Base-by-base conservation (phyloP, 2,329 filamentous ascomycete genomes). In the Beauveria asiatica region DNA sequence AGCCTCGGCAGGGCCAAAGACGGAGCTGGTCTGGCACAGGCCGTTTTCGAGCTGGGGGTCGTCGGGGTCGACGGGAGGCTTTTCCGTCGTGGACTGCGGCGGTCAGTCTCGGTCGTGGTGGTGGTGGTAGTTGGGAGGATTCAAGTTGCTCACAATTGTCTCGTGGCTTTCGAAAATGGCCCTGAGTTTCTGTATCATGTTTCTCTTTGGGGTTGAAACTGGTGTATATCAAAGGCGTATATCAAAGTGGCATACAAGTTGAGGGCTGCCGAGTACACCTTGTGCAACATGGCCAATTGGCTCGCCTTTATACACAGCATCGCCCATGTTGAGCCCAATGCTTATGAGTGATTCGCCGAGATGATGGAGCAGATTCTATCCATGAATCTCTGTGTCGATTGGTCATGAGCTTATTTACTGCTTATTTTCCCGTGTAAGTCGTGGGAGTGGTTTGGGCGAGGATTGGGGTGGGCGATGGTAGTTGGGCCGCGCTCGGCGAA, bases 11-110 rank as follows among this genome's bases (percentile, higher is more conserved):
- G 54, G 54, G 7, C 44, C 54, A 25, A 49, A 48, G 17, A 56
- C 53, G 42, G 53, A 56, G n/a, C 41, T 56, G 5, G 53, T 56
- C 53, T 56, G 53, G 53, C 53, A 56, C 23, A 56, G 41, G 11
- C 53, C 41, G n/a, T 56, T 56, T 7, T 56, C 53, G 41, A 46
- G 53, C 27, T 46, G 53, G n/a, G 41, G 53, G 6, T 56, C 41
- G 25, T 46, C 42, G 6, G 25, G 39, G 41, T 46, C 27, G 53
- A 44, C 52, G 52, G 17, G 13, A 6, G 52, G 3, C 17, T 55
- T 55, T 33, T 21, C 39, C 21, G 52, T 25, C 37, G n/a, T 44
- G 23, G 52, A 16, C 52, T 55, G 17, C 21, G 8, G 37, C n/a
- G 17, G 39, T 44, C 9, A 45, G 39, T 30, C 8, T 44, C 33